Evolutionary conservation across 1,139 yeast genomes (phyloP).

Genomic region (Kurtzmaniella quercitrusa): DNA sequence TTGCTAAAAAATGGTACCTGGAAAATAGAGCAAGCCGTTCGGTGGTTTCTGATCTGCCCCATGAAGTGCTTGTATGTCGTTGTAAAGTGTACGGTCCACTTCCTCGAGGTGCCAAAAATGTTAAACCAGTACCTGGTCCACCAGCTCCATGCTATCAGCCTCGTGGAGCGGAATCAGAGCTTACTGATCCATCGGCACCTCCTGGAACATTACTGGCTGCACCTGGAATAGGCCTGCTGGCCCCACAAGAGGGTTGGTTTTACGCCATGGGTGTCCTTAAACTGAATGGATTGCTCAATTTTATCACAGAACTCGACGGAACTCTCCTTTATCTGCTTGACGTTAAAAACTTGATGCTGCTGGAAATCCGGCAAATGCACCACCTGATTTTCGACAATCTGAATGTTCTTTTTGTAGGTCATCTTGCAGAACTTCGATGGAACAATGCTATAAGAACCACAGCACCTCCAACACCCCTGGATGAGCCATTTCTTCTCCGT

Average conservation of each 20-base stretch:
- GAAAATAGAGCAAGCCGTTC: constrained; percentile 33
- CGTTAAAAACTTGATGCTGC: constrained; percentile 50
- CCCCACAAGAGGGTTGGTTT: constrained; percentile 63
- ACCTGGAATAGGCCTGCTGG: constrained; percentile 3
- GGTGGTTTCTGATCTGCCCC: constrained; percentile 26
- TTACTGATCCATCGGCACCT: constrained; percentile 7
- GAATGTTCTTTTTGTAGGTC: constrained; percentile 58
- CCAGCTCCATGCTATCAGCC: constrained; percentile 43
- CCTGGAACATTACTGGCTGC: constrained; percentile 6
- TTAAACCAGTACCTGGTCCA: constrained; percentile 42
- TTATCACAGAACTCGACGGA: constrained; percentile 66
- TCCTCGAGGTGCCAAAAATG: constrained; percentile 39
- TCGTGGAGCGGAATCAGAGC: constrained; percentile 9
- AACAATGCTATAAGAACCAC: constrained; percentile 34
- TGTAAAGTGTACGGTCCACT: constrained; percentile 64
- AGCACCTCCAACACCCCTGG: constrained; percentile 17
- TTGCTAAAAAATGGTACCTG: constrained; percentile 54
- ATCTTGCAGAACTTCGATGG: constrained; percentile 49
- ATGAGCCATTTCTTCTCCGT: constrained; percentile 23
- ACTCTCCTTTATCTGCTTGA: constrained; percentile 61
- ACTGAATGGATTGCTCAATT: constrained; percentile 61
- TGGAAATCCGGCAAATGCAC: constrained; percentile 68
- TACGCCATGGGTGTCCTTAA: constrained; percentile 70
- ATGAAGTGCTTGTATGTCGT: constrained; percentile 56
- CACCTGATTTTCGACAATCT: constrained; percentile 61